Evolutionary conservation across 1,139 yeast species (phyloP).

Genomic region (Lodderomyces beijingensis): DNA sequence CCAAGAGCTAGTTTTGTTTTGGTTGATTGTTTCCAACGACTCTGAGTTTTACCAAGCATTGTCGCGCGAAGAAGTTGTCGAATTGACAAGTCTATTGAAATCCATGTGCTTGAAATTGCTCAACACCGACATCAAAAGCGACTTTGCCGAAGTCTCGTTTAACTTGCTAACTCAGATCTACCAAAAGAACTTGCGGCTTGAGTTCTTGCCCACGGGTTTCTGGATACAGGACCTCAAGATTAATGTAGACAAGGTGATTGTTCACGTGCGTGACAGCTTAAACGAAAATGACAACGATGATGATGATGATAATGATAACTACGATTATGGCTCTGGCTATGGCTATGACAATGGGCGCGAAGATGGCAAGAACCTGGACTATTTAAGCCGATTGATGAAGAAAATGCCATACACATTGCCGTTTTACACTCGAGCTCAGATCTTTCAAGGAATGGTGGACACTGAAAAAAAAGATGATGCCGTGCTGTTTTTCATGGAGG

Average conservation of each 20-base stretch:
- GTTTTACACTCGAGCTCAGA: slow-evolving; percentile 66
- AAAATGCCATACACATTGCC: slow-evolving; percentile 76
- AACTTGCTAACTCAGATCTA: slow-evolving; percentile 62
- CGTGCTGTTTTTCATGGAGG: slow-evolving; percentile 13
- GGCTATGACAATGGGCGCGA: too few relatives aligned
- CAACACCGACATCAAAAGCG: slow-evolving; percentile 26
- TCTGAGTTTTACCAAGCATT: slow-evolving; percentile 52
- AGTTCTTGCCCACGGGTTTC: slow-evolving; percentile 49
- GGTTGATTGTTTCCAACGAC: slow-evolving; percentile 67
- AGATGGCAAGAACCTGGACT: slow-evolving; percentile 1
- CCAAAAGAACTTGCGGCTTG: slow-evolving; percentile 61
- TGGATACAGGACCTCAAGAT: slow-evolving; percentile 45
- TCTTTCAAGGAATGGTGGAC: slow-evolving; percentile 64
- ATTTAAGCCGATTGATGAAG: slow-evolving; percentile 45
- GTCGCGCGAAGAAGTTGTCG: slow-evolving; percentile 39
- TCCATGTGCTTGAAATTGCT: slow-evolving; percentile 32
- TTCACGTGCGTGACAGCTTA: slow-evolving; percentile 39
- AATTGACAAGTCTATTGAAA: slow-evolving; percentile 50
- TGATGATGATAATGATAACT: slow-evolving; percentile 16
- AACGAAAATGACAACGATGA: slow-evolving; percentile 17
- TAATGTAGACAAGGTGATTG: slow-evolving; percentile 28
- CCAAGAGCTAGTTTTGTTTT: slow-evolving; percentile 39
- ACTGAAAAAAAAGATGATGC: slow-evolving; percentile 32
- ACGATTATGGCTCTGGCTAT: too few relatives aligned
- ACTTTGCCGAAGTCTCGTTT: background rate